phyloP scores from a whole-genome alignment of 2,329 filamentous ascomycete genomes.

The Colletotrichum orbiculare region DNA sequence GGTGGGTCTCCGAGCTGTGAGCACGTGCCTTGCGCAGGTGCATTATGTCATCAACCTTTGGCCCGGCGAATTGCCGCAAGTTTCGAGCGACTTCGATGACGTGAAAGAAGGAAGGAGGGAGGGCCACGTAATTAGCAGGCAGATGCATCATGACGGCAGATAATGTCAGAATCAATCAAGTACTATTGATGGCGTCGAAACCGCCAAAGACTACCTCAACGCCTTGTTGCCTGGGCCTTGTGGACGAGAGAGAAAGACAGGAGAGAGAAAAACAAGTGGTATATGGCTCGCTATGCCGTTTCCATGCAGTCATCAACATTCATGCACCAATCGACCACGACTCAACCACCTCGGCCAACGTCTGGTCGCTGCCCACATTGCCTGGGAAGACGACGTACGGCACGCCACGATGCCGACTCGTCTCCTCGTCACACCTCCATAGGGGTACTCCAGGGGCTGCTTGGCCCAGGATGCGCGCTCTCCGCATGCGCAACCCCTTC shows the following conservation, averaged over 20 bases:
- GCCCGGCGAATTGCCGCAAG: no score
- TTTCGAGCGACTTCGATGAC: no score
- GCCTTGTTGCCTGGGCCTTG: neutral
- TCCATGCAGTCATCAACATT: neutral
- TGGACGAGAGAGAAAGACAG: no score
- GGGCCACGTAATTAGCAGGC: no score
- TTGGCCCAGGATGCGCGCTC: constrained; percentile 66
- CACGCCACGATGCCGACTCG: constrained; percentile 60
- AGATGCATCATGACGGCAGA: no score
- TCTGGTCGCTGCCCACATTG: constrained; percentile 63
- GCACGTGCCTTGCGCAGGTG: no score
- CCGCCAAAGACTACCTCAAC: neutral
- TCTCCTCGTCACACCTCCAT: constrained; percentile 67
- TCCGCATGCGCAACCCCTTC: constrained; percentile 64
- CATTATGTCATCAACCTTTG: no score
- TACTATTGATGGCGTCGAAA: constrained; percentile 1
- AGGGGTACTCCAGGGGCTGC: constrained; percentile 68
- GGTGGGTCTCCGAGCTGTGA: no score
- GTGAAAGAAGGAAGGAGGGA: no score
- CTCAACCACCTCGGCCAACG: constrained; percentile 57
- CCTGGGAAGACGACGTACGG: constrained; percentile 70
- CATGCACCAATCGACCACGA: constrained; percentile 33
- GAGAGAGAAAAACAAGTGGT: constrained; percentile 1
- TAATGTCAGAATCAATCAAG: no score
- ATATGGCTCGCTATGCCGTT: constrained; percentile 18